These are phyloP conservation scores for Fusarium caatingaense DNA, from an alignment of 2,329 filamentous ascomycete species.

Conservation along the genomic window DNA sequence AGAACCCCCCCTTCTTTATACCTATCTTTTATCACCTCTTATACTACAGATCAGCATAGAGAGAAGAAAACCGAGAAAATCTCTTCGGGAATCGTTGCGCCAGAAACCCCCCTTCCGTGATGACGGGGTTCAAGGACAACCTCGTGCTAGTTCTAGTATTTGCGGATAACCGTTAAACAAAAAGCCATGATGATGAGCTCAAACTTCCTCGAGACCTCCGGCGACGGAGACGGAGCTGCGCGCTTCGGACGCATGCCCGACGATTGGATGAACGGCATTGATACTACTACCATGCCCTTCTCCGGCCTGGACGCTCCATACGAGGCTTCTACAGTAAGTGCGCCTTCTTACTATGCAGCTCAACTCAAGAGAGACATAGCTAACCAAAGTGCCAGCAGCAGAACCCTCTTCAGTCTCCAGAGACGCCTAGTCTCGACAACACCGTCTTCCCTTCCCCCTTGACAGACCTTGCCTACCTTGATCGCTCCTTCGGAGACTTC, in stretches of 20 bases:
- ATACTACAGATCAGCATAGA: conserved; percentile 13
- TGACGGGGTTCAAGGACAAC: conserved; percentile 43
- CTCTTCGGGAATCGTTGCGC: conserved; percentile 9
- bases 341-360: background rate
- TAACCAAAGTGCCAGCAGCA: conserved; percentile 17
- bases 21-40: background rate
- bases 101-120: conserved; percentile 37
- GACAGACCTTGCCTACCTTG: conserved; percentile 43
- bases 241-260: conserved; percentile 27
- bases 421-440: conserved; percentile 43
- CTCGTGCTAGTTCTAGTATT: conserved; percentile 44
- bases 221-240: conserved; percentile 27
- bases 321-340: conserved; percentile 41
- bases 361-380: background rate
- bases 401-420: conserved; percentile 40
- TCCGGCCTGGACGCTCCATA: conserved; percentile 33
- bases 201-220: conserved; percentile 38
- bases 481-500: conserved; percentile 41
- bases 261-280: conserved; percentile 40
- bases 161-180: conserved; percentile 39
- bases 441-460: conserved; percentile 41
- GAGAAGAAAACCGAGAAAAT: conserved; percentile 10
- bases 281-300: conserved; percentile 37
- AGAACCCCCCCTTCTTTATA: conserved; percentile 20
- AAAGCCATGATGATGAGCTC: conserved; percentile 43